These are phyloP conservation scores for Pugionium cornutum DNA, from an alignment of 345 rosid genomes.

Conservation along the genomic window DNA sequence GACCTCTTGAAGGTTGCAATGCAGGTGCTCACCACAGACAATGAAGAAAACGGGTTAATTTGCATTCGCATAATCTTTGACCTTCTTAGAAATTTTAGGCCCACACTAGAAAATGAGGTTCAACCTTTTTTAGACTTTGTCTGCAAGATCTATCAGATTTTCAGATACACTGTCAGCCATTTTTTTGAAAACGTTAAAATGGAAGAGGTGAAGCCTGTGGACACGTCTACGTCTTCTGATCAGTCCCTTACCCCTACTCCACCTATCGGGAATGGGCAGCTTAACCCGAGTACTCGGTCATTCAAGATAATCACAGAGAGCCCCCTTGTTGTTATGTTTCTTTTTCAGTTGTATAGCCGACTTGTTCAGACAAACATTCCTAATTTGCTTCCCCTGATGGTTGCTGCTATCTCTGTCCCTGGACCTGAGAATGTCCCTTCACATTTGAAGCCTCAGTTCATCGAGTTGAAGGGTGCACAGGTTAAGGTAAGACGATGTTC, in stretches of 20 bases:
- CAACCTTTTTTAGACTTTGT: conserved; percentile 96
- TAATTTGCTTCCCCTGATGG: conserved; percentile 88
- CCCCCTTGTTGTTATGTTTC: conserved; percentile 98
- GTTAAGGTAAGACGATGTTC: conserved; percentile 72
- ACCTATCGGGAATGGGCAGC: conserved; percentile 66
- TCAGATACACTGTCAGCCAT: conserved; percentile 76
- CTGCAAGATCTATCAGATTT: conserved; percentile 90
- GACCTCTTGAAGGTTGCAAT: conserved; percentile 93
- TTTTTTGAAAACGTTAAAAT: conserved; percentile 69
- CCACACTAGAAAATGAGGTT: conserved; percentile 86
- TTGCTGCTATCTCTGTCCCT: conserved; percentile 92
- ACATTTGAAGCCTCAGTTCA: conserved; percentile 78
- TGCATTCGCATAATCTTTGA: conserved; percentile 95
- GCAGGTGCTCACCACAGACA: conserved; percentile 94
- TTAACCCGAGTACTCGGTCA: conserved; percentile 89
- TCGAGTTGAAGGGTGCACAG: conserved; percentile 97
- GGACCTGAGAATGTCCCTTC: conserved; percentile 95
- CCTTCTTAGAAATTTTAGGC: conserved; percentile 92
- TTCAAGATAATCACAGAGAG: conserved; percentile 98
- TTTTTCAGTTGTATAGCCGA: conserved; percentile 88
- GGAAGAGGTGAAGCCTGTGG: conserved; percentile 86
- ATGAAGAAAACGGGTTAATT: conserved; percentile 93
- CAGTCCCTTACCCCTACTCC: conserved; percentile 56
- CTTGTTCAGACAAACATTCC: conserved; percentile 98
- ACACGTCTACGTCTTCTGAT: conserved; percentile 66